A percentile compares a stretch with the other conserved stretches of the same genome.
These are phyloP conservation scores for Arthrinium puccinioides DNA, from an alignment of 2,329 filamentous ascomycete species.

Conservation along the genomic window DNA sequence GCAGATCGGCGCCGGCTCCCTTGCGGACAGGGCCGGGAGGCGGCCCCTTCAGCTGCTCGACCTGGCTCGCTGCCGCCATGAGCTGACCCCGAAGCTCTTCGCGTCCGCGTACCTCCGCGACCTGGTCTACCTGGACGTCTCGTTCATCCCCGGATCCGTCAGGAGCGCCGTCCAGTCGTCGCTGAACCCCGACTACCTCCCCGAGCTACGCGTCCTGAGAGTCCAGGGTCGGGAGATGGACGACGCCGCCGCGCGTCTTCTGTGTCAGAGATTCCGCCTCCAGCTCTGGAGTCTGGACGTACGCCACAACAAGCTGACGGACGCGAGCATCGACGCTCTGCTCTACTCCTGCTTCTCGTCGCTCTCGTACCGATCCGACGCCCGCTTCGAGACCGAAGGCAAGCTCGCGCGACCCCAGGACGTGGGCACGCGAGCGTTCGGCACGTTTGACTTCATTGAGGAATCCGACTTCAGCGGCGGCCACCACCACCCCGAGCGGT, in stretches of 20 bases:
- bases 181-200: slow-evolving; percentile 27
- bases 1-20: slow-evolving; percentile 5
- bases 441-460: slow-evolving; percentile 34
- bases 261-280: slow-evolving; percentile 25
- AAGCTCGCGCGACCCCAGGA: slow-evolving; percentile 22
- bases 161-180: slow-evolving; percentile 24
- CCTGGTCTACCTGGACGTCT: slow-evolving; percentile 47
- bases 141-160: slow-evolving; percentile 38
- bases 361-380: slow-evolving; percentile 25
- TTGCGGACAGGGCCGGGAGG: slow-evolving; percentile 3
- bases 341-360: slow-evolving; percentile 23
- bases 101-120: slow-evolving; percentile 24
- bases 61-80: slow-evolving; percentile 30
- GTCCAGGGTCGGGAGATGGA: slow-evolving; percentile 38
- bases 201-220: slow-evolving; percentile 45
- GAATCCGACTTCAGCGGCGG: slow-evolving; percentile 38
- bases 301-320: slow-evolving; percentile 42
- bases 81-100: slow-evolving; percentile 34
- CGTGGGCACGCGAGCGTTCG: slow-evolving; percentile 26
- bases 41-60: slow-evolving; percentile 34
- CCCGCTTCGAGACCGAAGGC: slow-evolving; percentile 38
- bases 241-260: slow-evolving; percentile 24
- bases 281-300: slow-evolving; percentile 53
- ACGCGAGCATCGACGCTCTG: slow-evolving; percentile 29
- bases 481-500: slow-evolving; percentile 38